Base-by-base conservation (phyloP, 2,329 filamentous ascomycete species). In the Xylaria sp. region DNA sequence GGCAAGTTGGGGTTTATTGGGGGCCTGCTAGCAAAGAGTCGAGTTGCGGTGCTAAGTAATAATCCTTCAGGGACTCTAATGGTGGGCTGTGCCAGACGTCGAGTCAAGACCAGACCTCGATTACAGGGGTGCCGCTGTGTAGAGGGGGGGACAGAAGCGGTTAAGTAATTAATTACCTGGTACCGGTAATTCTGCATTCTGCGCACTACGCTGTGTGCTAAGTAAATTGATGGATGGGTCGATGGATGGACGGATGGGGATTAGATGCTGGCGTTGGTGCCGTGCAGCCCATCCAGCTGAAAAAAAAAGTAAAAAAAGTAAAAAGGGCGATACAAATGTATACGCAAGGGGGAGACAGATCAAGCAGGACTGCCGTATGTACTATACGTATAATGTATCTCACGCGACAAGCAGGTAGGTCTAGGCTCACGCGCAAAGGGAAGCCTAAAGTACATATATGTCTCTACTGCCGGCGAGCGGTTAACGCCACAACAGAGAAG, bases 1-100 rank as follows among this genome's bases (percentile, higher is more conserved):
- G 75, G 75, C 75, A 77, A 75, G 75, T 75, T 77, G 75, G 75
- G 75, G 75, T 71, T 72, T 71, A 74, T 74, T 74, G 74, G 73
- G 74, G 73, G 66, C 33, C 59, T 28, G 66, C 67, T 54, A 71
- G 66, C 71, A 72, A 69, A 73, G 68, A 57, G 36, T 38, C 62
- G 56, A 75, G 66, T 42, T 66, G 51, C 59, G 49, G 36, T 65
- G 49, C 56, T 59, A 58, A 40, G 38, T 40, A 40, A 54, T 33
- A 51, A 46, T 38, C 28, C 58, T 31, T 46, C 65, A 65, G 60
- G 67, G 61, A 62, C 63, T 17, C 36, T 57, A 59, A 15, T 40
- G 33, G 33, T 15, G 58, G 20, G 40, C 44, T 13, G 48, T 31
- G 49, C n/a, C 26, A 53, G 49, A 53, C 49, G 49, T 53, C 53